phyloP scores from a whole-genome alignment of 768 basidiomycete species.

The Tricholomella constricta region DNA sequence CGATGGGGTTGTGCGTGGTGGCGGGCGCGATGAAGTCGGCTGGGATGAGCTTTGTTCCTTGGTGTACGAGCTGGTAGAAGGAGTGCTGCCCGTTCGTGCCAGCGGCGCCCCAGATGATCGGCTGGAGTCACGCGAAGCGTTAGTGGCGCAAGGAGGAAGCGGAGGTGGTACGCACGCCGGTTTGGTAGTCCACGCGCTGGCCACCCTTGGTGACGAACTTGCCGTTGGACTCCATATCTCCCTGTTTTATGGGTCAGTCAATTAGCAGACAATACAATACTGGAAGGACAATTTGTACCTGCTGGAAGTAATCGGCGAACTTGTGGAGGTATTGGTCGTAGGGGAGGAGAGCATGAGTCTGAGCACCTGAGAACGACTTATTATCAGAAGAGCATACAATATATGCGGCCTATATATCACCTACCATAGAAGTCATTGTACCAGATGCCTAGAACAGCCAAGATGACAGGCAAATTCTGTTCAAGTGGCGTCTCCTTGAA shows the following conservation, averaged over 20 bases:
- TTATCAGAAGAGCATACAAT: neutral
- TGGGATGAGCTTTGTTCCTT: conserved; percentile 91
- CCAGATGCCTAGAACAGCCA: conserved; percentile 93
- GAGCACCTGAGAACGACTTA: conserved; percentile 56
- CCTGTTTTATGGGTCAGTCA: conserved; percentile 38
- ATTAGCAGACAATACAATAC: neutral
- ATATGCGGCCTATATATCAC: conserved; percentile 9
- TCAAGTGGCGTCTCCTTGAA: conserved; percentile 89
- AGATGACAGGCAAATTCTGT: conserved; percentile 87
- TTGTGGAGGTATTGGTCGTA: conserved; percentile 99
- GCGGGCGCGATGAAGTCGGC: conserved; percentile 92
- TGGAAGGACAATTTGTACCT: conserved; percentile 39
- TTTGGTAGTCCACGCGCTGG: conserved; percentile 91
- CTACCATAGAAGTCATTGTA: conserved; percentile 96
- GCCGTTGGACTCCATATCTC: conserved; percentile 99
- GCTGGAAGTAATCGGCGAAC: conserved; percentile 99
- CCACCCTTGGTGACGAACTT: conserved; percentile 96
- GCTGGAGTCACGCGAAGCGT: conserved; percentile 43
- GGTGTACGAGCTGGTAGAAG: conserved; percentile 97
- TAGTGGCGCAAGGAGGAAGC: neutral
- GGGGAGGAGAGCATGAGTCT: conserved; percentile 93
- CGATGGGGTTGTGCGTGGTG: conserved; percentile 88
- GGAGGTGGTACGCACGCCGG: conserved; percentile 65
- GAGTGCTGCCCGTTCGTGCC: conserved; percentile 99
- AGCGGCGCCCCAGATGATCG: conserved; percentile 98